These are phyloP conservation scores for Aspergillus affinis DNA, from an alignment of 495 filamentous ascomycete genomes.

Conservation along the genomic window DNA sequence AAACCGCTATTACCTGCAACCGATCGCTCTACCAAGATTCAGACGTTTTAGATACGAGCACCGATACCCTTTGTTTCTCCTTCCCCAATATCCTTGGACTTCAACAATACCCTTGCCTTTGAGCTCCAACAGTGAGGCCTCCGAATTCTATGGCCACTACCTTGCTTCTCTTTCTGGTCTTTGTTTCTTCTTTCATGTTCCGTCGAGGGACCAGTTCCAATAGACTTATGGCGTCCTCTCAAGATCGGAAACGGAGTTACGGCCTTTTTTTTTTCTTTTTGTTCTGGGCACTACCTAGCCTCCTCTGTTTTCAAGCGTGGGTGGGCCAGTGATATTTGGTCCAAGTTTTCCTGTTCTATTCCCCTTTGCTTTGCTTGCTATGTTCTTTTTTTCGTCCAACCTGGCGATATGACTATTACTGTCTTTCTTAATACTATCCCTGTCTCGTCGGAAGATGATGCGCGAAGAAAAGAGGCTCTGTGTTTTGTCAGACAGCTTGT, in stretches of 20 bases:
- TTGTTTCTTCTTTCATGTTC: slow-evolving; percentile 16
- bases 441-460: slow-evolving; percentile 1
- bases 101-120: background rate
- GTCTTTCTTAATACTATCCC: slow-evolving; percentile 12
- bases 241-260: slow-evolving; percentile 36
- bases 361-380: background rate
- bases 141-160: slow-evolving; percentile 12
- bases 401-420: background rate
- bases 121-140: slow-evolving; percentile 8
- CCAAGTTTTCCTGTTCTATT: slow-evolving; percentile 7
- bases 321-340: slow-evolving; percentile 18
- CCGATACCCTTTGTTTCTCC: background rate
- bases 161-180: slow-evolving; percentile 14
- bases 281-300: slow-evolving; percentile 15
- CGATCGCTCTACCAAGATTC: background rate
- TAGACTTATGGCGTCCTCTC: slow-evolving; percentile 41
- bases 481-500: background rate
- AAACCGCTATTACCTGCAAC: slow-evolving; percentile 16
- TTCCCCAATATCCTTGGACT: background rate
- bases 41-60: background rate
- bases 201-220: slow-evolving; percentile 21
- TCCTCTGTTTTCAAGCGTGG: slow-evolving; percentile 23
- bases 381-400: background rate
- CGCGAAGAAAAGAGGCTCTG: background rate
- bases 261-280: slow-evolving; percentile 20